Evolutionary conservation across 2,329 filamentous ascomycete genomes (phyloP).

Genomic region (Trichoderma sp.): DNA sequence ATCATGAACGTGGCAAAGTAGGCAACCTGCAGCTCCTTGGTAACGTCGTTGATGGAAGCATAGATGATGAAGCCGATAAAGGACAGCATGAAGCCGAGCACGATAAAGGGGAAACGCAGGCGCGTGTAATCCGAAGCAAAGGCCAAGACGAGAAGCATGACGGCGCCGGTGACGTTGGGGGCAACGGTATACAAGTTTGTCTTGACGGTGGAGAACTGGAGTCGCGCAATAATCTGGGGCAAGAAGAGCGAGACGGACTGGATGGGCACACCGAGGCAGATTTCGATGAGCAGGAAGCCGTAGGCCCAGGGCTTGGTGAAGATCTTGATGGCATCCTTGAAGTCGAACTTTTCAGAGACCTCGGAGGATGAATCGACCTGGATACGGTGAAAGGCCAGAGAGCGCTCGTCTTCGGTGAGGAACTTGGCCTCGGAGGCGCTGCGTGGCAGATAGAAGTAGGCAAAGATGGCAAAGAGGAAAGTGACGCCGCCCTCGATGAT

Average conservation of each 20-base stretch:
- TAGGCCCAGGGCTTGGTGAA: slow-evolving; percentile 56
- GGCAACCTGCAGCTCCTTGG: slow-evolving; percentile 63
- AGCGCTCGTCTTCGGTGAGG: slow-evolving; percentile 66
- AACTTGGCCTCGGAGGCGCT: slow-evolving; percentile 68
- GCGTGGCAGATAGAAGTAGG: slow-evolving; percentile 70
- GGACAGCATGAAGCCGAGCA: slow-evolving; percentile 72
- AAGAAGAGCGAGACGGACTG: slow-evolving; percentile 60
- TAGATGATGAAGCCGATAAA: slow-evolving; percentile 81
- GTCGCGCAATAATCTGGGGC: slow-evolving; percentile 57
- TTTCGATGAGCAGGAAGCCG: slow-evolving; percentile 56
- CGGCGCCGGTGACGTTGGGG: slow-evolving; percentile 74
- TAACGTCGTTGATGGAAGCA: slow-evolving; percentile 67
- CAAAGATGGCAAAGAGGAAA: slow-evolving; percentile 64
- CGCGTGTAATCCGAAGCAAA: slow-evolving; percentile 69
- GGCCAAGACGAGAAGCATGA: slow-evolving; percentile 72
- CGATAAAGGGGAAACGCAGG: slow-evolving; percentile 75
- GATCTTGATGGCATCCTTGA: slow-evolving; percentile 55
- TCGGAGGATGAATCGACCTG: slow-evolving; percentile 72
- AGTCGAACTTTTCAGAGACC: slow-evolving; percentile 57
- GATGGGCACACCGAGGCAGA: slow-evolving; percentile 63
- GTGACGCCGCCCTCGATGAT: slow-evolving; percentile 61
- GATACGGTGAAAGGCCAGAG: slow-evolving; percentile 72
- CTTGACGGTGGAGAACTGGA: slow-evolving; percentile 55
- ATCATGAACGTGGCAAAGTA: slow-evolving; percentile 83
- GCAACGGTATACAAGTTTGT: slow-evolving; percentile 84